A percentile compares a stretch with the other conserved stretches of the same genome.
Conservation (phyloP, 768 basidiomycete genomes). For the Suillus tomentosus region DNA sequence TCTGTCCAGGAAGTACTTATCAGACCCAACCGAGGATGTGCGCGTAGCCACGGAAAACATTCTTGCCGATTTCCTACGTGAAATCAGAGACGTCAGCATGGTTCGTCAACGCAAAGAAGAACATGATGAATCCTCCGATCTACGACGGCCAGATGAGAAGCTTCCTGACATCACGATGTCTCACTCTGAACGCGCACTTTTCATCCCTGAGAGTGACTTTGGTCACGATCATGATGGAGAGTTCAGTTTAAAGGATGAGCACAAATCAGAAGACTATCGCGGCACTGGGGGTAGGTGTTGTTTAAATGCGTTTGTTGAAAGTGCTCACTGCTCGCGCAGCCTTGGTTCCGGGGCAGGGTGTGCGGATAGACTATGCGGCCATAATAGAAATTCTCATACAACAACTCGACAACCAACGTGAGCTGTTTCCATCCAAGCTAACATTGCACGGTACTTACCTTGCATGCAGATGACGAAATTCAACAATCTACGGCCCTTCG, state of each 20-base stretch:
- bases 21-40: constrained; percentile 93
- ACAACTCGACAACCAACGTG: constrained; percentile 84
- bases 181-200: constrained; percentile 56
- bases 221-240: constrained; percentile 42
- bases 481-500: constrained; percentile 92
- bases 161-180: constrained; percentile 61
- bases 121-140: constrained; percentile 40
- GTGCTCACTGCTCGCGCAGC: constrained; percentile 40
- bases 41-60: constrained; percentile 88
- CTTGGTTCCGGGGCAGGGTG: constrained; percentile 94
- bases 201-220: constrained; percentile 52
- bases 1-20: constrained; percentile 80
- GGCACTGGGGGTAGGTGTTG: constrained; percentile 62
- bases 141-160: constrained; percentile 50
- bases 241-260: constrained; percentile 44
- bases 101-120: constrained; percentile 71
- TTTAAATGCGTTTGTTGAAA: constrained; percentile 2
- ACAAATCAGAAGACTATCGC: constrained; percentile 53
- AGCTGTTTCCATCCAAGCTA: constrained; percentile 32
- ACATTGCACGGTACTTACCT: constrained; percentile 6
- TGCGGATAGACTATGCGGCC: constrained; percentile 85
- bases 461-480: constrained; percentile 74
- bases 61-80: constrained; percentile 85
- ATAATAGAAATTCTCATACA: constrained; percentile 92
- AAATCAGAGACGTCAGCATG: constrained; percentile 83